These are phyloP conservation scores for Peltaster fructicola DNA, from an alignment of 2,329 filamentous ascomycete genomes.

Conservation along the genomic window DNA sequence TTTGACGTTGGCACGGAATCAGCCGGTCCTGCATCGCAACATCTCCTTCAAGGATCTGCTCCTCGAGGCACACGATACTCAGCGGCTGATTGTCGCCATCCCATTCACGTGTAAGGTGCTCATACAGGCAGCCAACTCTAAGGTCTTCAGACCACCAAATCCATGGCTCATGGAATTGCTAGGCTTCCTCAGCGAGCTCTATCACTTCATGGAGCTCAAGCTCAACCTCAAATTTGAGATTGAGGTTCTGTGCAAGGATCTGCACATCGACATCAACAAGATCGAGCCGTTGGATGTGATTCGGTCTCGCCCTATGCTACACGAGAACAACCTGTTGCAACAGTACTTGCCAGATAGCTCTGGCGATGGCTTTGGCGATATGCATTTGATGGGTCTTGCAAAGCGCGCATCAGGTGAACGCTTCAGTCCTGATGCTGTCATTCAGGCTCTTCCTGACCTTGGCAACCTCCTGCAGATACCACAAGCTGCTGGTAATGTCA, in stretches of 20 bases:
- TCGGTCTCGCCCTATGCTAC: slow-evolving; percentile 43
- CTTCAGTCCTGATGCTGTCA: slow-evolving; percentile 60
- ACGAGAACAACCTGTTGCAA: slow-evolving; percentile 16
- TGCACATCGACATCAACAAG: slow-evolving; percentile 79
- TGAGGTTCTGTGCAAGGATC: slow-evolving; percentile 84
- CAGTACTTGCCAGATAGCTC: slow-evolving; percentile 28
- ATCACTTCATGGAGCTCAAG: slow-evolving; percentile 82
- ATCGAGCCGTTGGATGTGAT: slow-evolving; percentile 81
- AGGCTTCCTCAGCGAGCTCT: slow-evolving; percentile 76
- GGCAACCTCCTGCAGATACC: slow-evolving; percentile 65
- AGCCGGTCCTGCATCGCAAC: slow-evolving; percentile 89
- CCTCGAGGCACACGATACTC: slow-evolving; percentile 82
- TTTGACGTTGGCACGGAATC: slow-evolving; percentile 79
- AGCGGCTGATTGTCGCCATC: slow-evolving; percentile 79
- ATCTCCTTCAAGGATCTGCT: slow-evolving; percentile 94
- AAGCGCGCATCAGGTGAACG: slow-evolving; percentile 47
- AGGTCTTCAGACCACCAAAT: slow-evolving; percentile 84
- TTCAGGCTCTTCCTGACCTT: slow-evolving; percentile 69
- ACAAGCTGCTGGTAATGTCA: slow-evolving; percentile 56
- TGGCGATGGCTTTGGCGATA: slow-evolving; percentile 64
- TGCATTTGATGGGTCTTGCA: slow-evolving; percentile 50
- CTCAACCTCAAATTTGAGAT: slow-evolving; percentile 98
- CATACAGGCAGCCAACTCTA: slow-evolving; percentile 65
- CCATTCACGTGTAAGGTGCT: slow-evolving; percentile 96
- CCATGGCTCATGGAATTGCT: slow-evolving; percentile 98